A percentile compares a stretch with the other conserved stretches of the same genome.
These are phyloP conservation scores for Fonsecaea pedrosoi DNA, from an alignment of 2,329 filamentous ascomycete species.

Conservation along the genomic window DNA sequence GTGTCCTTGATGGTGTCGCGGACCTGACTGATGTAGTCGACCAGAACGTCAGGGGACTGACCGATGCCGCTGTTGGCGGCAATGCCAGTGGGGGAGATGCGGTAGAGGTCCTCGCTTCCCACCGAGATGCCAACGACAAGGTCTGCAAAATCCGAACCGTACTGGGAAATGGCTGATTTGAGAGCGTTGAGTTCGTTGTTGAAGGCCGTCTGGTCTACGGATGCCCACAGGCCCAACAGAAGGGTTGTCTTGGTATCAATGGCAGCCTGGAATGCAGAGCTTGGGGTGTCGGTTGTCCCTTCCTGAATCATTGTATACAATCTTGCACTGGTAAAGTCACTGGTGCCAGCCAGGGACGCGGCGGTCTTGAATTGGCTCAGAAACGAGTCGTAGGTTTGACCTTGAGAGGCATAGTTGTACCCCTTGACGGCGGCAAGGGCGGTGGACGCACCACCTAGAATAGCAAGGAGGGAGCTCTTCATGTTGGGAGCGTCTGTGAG, in stretches of 20 bases:
- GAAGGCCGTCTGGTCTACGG: constrained; percentile 61
- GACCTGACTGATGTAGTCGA: constrained; percentile 73
- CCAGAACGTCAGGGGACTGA: constrained; percentile 65
- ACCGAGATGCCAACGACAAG: constrained; percentile 79
- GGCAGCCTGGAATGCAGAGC: constrained; percentile 75
- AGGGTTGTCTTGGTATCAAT: constrained; percentile 76
- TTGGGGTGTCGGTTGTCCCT: constrained; percentile 66
- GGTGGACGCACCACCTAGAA: constrained; percentile 39
- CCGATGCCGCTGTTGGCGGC: constrained; percentile 68
- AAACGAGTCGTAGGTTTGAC: constrained; percentile 40
- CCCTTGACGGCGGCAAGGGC: constrained; percentile 41
- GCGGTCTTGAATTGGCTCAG: constrained; percentile 48
- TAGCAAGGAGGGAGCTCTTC: constrained; percentile 45
- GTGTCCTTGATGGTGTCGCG: constrained; percentile 69
- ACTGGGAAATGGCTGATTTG: constrained; percentile 67
- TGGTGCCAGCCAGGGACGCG: constrained; percentile 44
- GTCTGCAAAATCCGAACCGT: constrained; percentile 66
- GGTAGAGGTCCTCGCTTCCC: constrained; percentile 80
- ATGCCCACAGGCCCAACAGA: constrained; percentile 79
- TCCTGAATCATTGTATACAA: constrained; percentile 65
- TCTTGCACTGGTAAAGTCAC: constrained; percentile 47
- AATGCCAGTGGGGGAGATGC: constrained; percentile 68
- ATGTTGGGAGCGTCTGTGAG: constrained; percentile 38
- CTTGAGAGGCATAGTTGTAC: constrained; percentile 44
- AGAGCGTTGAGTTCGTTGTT: constrained; percentile 74